A percentile compares a stretch with the other conserved stretches of the same genome.
These are phyloP conservation scores for Diaporthe sp. DNA, from an alignment of 2,329 filamentous ascomycete species.

Conservation along the genomic window DNA sequence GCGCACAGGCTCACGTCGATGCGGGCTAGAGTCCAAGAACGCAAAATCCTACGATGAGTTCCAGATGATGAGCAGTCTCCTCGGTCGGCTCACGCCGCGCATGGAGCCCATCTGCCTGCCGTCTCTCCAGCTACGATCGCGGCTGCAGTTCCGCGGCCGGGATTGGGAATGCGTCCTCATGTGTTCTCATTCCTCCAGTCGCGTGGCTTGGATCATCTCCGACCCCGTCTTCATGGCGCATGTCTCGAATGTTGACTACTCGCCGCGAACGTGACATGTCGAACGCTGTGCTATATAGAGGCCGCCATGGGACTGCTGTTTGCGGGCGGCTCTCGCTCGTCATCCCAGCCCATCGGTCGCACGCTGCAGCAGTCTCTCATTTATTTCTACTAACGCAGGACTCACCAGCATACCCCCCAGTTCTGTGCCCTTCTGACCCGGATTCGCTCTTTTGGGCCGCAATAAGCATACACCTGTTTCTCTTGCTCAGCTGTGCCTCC, in stretches of 20 bases:
- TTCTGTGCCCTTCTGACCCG: neutral
- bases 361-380: neutral
- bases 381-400: neutral
- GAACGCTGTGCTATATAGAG: neutral
- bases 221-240: conserved; percentile 18
- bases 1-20: neutral
- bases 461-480: neutral
- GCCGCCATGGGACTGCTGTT: neutral
- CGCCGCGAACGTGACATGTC: conserved; percentile 5
- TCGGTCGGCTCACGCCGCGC: neutral
- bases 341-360: neutral
- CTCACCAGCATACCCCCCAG: neutral
- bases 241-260: neutral
- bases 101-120: neutral
- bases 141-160: conserved; percentile 15
- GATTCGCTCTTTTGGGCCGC: conserved; percentile 3
- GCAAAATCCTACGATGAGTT: neutral
- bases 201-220: conserved; percentile 4
- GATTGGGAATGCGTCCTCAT: conserved; percentile 42
- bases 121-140: neutral
- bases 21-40: neutral
- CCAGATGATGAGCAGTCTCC: neutral
- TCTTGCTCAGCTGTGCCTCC: neutral
- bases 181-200: conserved; percentile 41
- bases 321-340: neutral